phyloP scores from a whole-genome alignment of 768 basidiomycete species.

The Mycena crocata region DNA sequence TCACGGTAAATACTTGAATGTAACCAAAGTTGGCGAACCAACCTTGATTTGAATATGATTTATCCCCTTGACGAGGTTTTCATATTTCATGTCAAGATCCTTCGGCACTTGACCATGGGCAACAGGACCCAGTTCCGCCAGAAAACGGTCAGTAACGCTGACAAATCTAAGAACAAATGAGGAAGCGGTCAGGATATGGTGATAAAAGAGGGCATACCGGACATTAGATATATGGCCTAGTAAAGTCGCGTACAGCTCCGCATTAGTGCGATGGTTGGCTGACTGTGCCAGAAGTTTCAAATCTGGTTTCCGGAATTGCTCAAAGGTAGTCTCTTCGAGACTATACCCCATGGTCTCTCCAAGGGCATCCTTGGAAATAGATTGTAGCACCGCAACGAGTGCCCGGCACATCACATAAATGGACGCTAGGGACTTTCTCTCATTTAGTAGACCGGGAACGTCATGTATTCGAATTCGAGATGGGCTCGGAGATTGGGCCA shows the following conservation, averaged over 20 bases:
- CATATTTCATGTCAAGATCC: conserved; percentile 84
- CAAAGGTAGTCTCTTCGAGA: conserved; percentile 90
- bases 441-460: conserved; percentile 63
- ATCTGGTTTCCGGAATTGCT: conserved; percentile 82
- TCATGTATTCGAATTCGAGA: conserved; percentile 58
- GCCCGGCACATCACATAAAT: conserved; percentile 93
- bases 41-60: conserved; percentile 88
- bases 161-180: conserved; percentile 67
- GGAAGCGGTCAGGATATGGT: neutral
- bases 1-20: conserved; percentile 8
- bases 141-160: conserved; percentile 93
- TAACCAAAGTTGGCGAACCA: conserved; percentile 15
- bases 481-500: conserved; percentile 49
- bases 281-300: conserved; percentile 73
- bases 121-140: conserved; percentile 81
- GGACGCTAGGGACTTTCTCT: conserved; percentile 83
- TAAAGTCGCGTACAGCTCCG: conserved; percentile 86
- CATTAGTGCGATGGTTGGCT: conserved; percentile 83
- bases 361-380: conserved; percentile 79
- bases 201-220: conserved; percentile 61
- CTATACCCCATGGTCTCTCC: conserved; percentile 82
- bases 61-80: conserved; percentile 86
- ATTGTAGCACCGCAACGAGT: conserved; percentile 79
- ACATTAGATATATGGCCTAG: conserved; percentile 85
- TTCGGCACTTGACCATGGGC: conserved; percentile 81